These are phyloP conservation scores for Hypoxylon sp. DNA, from an alignment of 2,329 filamentous ascomycete genomes.

Conservation along the genomic window DNA sequence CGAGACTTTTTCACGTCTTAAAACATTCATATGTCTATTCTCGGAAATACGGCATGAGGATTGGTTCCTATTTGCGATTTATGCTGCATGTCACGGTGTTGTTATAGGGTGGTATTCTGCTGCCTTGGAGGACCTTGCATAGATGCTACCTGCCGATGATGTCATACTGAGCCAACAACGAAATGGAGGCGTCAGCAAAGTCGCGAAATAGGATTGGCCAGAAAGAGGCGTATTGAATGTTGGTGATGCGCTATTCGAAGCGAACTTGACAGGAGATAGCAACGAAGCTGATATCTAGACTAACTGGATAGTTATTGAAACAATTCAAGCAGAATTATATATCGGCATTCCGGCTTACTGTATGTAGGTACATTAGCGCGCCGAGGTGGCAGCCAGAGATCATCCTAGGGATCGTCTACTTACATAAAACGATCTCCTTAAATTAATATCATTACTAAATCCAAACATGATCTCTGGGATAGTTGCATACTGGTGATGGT, in stretches of 20 bases:
- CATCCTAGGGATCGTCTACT: no score
- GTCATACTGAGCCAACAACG: constrained; percentile 6
- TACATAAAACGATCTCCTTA: no score
- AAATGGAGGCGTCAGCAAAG: no score
- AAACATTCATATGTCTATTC: not conserved
- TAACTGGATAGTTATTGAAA: not conserved
- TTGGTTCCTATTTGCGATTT: constrained; percentile 1
- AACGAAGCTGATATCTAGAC: not conserved
- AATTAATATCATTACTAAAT: no score
- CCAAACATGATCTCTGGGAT: no score
- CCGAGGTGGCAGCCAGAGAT: no score
- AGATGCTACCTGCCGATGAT: constrained; percentile 2
- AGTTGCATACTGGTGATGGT: no score
- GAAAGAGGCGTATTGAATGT: not conserved
- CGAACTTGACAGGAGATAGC: not conserved
- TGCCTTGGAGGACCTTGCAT: constrained; percentile 20
- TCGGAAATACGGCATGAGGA: not conserved
- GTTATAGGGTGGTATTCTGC: constrained; percentile 4
- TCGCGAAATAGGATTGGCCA: not conserved
- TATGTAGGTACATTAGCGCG: no score
- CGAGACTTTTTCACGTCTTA: not conserved
- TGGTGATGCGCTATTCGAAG: not conserved
- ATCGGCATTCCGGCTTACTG: no score
- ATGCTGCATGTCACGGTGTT: constrained; percentile 2
- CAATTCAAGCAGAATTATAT: no score